phyloP scores from a whole-genome alignment of 208 protist species.

The Angomonas ambiguus region DNA sequence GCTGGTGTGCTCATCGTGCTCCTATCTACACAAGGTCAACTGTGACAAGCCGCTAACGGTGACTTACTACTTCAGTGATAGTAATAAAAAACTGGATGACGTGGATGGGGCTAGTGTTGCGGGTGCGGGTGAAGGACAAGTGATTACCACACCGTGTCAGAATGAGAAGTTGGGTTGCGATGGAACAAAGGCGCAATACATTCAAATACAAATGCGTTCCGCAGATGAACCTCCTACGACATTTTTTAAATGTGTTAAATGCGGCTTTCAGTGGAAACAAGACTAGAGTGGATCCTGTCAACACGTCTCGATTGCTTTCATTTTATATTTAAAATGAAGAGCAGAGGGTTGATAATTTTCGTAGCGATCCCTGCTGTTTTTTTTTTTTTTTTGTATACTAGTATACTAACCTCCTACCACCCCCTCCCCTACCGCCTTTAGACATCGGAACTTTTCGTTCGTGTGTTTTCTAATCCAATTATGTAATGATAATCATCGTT shows the following conservation, averaged over 20 bases:
- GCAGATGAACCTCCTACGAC: slow-evolving; percentile 97
- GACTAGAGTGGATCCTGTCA: slow-evolving; percentile 61
- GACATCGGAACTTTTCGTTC: too few relatives aligned
- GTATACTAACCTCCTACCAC: too few relatives aligned
- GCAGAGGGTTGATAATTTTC: not conserved
- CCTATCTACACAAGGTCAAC: slow-evolving; percentile 48
- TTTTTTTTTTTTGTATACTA: too few relatives aligned
- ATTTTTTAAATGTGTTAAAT: slow-evolving; percentile 96
- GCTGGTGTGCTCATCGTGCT: slow-evolving; percentile 70
- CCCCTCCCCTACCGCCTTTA: too few relatives aligned
- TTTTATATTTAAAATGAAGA: not conserved
- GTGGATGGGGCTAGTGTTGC: slow-evolving; percentile 9
- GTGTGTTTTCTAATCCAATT: too few relatives aligned
- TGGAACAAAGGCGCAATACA: slow-evolving; percentile 87
- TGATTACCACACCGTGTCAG: slow-evolving; percentile 78
- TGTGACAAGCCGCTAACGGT: slow-evolving; percentile 30
- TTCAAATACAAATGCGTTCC: slow-evolving; percentile 96
- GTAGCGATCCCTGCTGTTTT: not conserved
- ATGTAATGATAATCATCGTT: too few relatives aligned
- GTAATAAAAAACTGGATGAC: slow-evolving; percentile 43
- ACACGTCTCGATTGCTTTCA: too few relatives aligned
- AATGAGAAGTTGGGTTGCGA: slow-evolving; percentile 80
- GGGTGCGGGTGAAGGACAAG: slow-evolving; percentile 47
- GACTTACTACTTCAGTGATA: slow-evolving; percentile 37
- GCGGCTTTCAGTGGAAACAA: slow-evolving; percentile 90